These are phyloP conservation scores for Panicum miliaceum DNA, from an alignment of 176 grass and related monocot species.

Conservation along the genomic window DNA sequence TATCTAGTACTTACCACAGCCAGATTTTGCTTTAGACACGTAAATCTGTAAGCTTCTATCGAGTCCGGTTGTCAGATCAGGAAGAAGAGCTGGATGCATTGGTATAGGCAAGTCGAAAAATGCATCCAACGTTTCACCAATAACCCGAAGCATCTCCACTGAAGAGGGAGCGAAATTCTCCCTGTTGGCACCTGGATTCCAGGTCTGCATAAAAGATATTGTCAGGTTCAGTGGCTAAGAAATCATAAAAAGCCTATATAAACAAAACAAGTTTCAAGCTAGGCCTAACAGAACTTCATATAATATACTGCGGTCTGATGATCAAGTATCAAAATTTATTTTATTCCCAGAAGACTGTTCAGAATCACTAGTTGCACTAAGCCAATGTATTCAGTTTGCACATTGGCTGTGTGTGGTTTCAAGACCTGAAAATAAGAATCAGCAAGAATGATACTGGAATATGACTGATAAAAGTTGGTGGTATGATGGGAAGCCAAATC, in stretches of 20 bases:
- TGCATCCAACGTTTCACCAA: slow-evolving; percentile 92
- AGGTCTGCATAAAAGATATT: slow-evolving; percentile 63
- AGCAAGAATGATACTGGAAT: background rate
- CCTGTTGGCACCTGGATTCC: slow-evolving; percentile 93
- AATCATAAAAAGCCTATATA: slow-evolving; percentile 1
- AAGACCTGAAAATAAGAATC: slow-evolving; percentile 16
- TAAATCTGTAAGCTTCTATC: slow-evolving; percentile 93
- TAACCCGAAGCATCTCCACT: slow-evolving; percentile 89
- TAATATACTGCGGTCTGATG: background rate
- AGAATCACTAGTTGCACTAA: background rate
- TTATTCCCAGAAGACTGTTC: background rate
- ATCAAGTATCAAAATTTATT: background rate
- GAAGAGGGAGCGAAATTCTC: slow-evolving; percentile 82
- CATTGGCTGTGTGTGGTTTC: background rate
- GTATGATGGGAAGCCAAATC: background rate
- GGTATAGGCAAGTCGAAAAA: slow-evolving; percentile 94
- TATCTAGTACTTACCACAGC: no score
- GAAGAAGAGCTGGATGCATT: slow-evolving; percentile 87
- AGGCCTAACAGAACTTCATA: slow-evolving; percentile 17
- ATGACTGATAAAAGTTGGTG: background rate
- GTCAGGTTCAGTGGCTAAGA: slow-evolving; percentile 27
- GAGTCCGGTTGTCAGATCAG: slow-evolving; percentile 77
- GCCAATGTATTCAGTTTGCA: slow-evolving; percentile 9
- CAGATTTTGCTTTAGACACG: no score
- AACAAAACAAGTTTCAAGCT: slow-evolving; percentile 25